Evolutionary conservation across 192 early-diverging fungal species (phyloP).

Genomic region (Coemansia sp.): DNA sequence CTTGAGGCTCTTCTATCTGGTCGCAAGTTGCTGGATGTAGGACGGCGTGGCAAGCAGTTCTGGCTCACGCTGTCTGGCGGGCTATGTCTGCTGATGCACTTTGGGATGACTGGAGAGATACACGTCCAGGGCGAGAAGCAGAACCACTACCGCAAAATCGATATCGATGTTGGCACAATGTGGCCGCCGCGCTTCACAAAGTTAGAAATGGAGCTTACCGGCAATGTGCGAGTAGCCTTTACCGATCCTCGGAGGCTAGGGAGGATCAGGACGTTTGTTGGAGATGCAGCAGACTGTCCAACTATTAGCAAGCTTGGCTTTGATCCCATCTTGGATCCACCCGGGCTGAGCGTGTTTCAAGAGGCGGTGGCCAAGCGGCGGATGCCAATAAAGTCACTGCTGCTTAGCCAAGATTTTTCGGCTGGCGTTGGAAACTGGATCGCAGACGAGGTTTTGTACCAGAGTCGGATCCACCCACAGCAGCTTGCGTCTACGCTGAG

Average conservation of each 20-base stretch:
- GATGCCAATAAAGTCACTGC: conserved; percentile 67
- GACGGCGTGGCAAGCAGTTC: conserved; percentile 77
- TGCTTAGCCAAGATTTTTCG: conserved; percentile 74
- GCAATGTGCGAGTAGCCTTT: conserved; percentile 48
- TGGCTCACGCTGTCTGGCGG: conserved; percentile 42
- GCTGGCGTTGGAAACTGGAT: conserved; percentile 88
- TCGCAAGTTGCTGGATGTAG: conserved; percentile 59
- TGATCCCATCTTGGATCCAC: conserved; percentile 67
- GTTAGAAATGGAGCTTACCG: conserved; percentile 55
- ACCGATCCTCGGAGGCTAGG: conserved; percentile 70
- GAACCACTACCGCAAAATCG: conserved; percentile 27
- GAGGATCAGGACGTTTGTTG: conserved; percentile 58
- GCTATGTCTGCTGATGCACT: conserved; percentile 56
- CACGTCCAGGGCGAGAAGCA: conserved; percentile 18
- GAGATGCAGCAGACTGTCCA: conserved; percentile 48
- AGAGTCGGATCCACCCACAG: conserved; percentile 68
- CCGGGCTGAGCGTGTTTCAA: conserved; percentile 52
- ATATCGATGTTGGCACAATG: conserved; percentile 21
- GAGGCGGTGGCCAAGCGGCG: conserved; percentile 34
- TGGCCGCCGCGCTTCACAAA: conserved; percentile 76
- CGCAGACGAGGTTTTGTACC: conserved; percentile 80
- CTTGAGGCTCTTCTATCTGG: conserved; percentile 44
- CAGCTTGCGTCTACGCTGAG: conserved; percentile 55
- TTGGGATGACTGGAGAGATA: conserved; percentile 72
- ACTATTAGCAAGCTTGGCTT: conserved; percentile 71